Evolutionary conservation across 345 rosid species (phyloP).

Genomic region (Eucalyptus sp.): DNA sequence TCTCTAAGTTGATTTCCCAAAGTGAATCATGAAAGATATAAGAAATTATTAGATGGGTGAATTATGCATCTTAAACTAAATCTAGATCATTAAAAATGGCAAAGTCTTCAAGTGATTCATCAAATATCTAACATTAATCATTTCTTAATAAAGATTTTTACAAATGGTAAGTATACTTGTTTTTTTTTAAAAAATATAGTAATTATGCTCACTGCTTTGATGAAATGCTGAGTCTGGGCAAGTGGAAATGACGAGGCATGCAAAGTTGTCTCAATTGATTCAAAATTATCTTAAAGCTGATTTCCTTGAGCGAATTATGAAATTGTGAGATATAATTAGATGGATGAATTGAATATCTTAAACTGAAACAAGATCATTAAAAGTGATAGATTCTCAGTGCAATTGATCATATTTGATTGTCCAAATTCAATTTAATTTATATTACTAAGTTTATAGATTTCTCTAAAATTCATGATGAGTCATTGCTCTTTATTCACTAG

Average conservation of each 20-base stretch:
- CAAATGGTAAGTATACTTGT: fast-evolving
- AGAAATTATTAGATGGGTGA: background rate
- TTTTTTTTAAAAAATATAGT: background rate
- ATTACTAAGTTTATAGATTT: fast-evolving
- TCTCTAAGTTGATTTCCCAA: fast-evolving
- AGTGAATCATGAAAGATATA: background rate
- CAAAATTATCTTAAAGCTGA: background rate
- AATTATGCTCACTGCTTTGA: fast-evolving
- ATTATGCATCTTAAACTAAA: fast-evolving
- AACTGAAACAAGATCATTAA: background rate
- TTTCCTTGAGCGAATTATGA: fast-evolving
- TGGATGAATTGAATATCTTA: background rate
- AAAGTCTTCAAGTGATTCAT: background rate
- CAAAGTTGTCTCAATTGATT: fast-evolving
- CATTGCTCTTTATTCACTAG: fast-evolving
- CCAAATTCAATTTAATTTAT: background rate
- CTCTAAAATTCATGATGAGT: fast-evolving
- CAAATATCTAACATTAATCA: background rate
- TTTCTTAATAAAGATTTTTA: no score
- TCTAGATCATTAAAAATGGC: background rate
- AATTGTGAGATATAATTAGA: background rate
- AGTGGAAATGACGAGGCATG: fast-evolving
- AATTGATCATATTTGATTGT: background rate
- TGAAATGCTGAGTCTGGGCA: fast-evolving
- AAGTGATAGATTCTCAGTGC: fast-evolving